Conservation (phyloP, 106 monocot species). For the Apostasia shenzhenica region DNA sequence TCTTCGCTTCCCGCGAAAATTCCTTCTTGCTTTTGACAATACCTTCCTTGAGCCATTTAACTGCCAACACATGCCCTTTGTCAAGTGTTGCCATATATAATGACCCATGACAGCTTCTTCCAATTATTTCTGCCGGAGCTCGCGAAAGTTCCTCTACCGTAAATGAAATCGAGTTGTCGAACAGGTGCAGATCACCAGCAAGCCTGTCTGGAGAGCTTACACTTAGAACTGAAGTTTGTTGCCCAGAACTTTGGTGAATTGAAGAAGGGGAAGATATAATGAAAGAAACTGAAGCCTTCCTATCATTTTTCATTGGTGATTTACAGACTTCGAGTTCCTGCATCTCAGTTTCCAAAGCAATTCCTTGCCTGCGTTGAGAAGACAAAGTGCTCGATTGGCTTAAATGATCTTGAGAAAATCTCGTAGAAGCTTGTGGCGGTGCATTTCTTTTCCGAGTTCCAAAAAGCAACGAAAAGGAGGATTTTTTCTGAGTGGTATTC, state of each 20-base stretch:
- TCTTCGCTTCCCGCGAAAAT: conserved; percentile 66
- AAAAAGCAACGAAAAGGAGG: conserved; percentile 7
- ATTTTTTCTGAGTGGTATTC: conserved; percentile 11
- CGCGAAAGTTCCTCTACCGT: conserved; percentile 66
- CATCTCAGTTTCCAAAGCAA: conserved; percentile 13
- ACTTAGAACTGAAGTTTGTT: conserved; percentile 18
- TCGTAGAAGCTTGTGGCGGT: conserved; percentile 13
- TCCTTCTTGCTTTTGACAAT: conserved; percentile 69
- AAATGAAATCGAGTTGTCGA: conserved; percentile 48
- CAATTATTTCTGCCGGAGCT: conserved; percentile 78
- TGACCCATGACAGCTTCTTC: conserved; percentile 78
- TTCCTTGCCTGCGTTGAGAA: conserved; percentile 16
- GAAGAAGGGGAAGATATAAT: conserved; percentile 29
- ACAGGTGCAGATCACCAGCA: conserved; percentile 69
- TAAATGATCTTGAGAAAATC: conserved; percentile 29
- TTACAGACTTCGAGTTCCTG: conserved; percentile 2
- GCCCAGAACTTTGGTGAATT: conserved; percentile 10
- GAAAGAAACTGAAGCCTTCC: conserved; percentile 22
- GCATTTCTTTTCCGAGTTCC: conserved; percentile 11
- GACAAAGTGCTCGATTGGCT: conserved; percentile 20
- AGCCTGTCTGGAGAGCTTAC: conserved; percentile 63
- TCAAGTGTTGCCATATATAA: conserved; percentile 68
- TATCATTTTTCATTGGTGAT: neutral
- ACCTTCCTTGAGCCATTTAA: conserved; percentile 78
- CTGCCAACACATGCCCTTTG: conserved; percentile 41